Evolutionary conservation across 768 basidiomycete genomes (phyloP).

Genomic region (Agrocybe praecox): DNA sequence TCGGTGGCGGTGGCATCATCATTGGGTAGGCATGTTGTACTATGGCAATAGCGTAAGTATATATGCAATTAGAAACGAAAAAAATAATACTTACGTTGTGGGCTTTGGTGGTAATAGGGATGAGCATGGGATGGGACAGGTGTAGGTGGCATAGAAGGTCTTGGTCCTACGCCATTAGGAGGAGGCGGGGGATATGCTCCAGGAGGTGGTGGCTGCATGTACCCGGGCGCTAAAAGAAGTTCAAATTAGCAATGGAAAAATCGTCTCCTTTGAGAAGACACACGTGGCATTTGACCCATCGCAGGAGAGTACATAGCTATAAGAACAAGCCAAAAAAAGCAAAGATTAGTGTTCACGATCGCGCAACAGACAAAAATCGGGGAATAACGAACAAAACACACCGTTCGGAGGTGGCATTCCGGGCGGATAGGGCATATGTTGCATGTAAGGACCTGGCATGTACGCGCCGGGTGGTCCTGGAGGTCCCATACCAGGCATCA

Average conservation of each 20-base stretch:
- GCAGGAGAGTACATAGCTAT: slow-evolving; percentile 82
- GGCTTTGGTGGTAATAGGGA: slow-evolving; percentile 88
- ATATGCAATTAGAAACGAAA: slow-evolving; percentile 9
- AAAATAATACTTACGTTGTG: slow-evolving; percentile 61
- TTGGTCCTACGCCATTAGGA: slow-evolving; percentile 76
- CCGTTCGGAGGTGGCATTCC: slow-evolving; percentile 81
- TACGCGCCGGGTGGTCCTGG: slow-evolving; percentile 78
- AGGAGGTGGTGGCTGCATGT: slow-evolving; percentile 77
- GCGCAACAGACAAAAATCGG: slow-evolving; percentile 11
- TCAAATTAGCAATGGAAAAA: background rate
- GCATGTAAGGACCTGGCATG: slow-evolving; percentile 83
- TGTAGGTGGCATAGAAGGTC: slow-evolving; percentile 91
- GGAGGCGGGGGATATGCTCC: slow-evolving; percentile 79
- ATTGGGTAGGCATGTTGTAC: slow-evolving; percentile 90
- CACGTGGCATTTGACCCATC: slow-evolving; percentile 90
- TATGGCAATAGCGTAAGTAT: slow-evolving; percentile 41
- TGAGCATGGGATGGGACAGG: slow-evolving; percentile 87
- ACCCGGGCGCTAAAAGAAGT: slow-evolving; percentile 58
- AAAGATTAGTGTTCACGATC: background rate
- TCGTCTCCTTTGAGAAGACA: slow-evolving; percentile 27
- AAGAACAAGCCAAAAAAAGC: background rate
- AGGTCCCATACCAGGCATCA: slow-evolving; percentile 86
- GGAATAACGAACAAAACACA: slow-evolving; percentile 28
- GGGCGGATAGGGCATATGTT: slow-evolving; percentile 82
- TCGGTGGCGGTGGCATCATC: slow-evolving; percentile 81